Evolutionary conservation across 208 protist genomes (phyloP), one percentile per base, ranked within the genome.

Genomic region (Acanthamoeba royreba): DNA sequence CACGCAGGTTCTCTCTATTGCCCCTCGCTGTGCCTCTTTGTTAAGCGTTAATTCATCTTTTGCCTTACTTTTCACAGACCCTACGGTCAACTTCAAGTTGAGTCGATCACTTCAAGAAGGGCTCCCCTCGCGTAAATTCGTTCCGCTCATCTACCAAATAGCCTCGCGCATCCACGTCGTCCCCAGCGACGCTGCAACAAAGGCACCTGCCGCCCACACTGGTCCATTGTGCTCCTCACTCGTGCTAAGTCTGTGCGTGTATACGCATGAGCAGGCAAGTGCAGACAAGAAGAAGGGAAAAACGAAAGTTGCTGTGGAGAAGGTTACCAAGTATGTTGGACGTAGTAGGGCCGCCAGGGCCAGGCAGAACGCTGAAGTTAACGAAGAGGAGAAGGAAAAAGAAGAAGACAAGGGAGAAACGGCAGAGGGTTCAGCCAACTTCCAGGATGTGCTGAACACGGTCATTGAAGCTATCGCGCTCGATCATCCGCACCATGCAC

Each of bases 141-240:
- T 96, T 3, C 95, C 96, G 11, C 93, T 97, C 0, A 81, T 95
- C 25, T 95, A 97, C 47, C 96, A 97, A 87, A 91, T 96, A 15
- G 88, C 63, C 22, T 96, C 95, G 28, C 94, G 94, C 9, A 55
- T 96, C 35, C 66, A 66, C 22, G 28, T 33, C 43, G 22, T 25
- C n/a, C 81, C 81, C 5, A 13, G 11, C 49, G 81, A 89, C 4
- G n/a, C 19, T 11, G 45, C 81, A 31, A 58, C 81, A 28, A 4
- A 5, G 5, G n/a, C 22, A 7, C 63, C 9, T 15, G 15, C 28
- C 63, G 15, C 22, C 63, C 13, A 72, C 61, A 72, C 1, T 8
- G 28, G 11, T 72, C 25, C 25, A 58, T 58, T 58, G 1, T 58
- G 15, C 52, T 58, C 15, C 15, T 25, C 52, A 58, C 15, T 1